Conservation (phyloP, 805 yeast genomes). For the Kodamaea neixiangensis region DNA sequence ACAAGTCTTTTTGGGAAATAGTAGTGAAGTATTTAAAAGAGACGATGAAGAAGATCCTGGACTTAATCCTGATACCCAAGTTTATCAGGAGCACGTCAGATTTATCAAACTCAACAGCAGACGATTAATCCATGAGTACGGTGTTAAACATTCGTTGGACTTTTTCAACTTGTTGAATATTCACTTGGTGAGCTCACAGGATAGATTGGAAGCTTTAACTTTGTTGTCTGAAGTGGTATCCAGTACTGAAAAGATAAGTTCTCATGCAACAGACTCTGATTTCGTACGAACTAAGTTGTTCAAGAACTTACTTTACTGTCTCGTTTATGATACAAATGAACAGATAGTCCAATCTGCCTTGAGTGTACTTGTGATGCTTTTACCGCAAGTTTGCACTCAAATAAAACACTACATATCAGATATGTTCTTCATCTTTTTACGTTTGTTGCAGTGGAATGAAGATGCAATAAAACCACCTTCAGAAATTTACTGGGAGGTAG, state of each 20-base stretch:
- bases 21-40: constrained; percentile 15
- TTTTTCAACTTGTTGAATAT: constrained; percentile 41
- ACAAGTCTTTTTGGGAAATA: constrained; percentile 25
- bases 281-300: constrained; percentile 40
- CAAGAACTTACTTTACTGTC: constrained; percentile 36
- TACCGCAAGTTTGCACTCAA: constrained; percentile 46
- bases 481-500: not conserved
- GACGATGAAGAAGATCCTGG: constrained; percentile 17
- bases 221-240: constrained; percentile 38
- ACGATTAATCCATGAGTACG: constrained; percentile 43
- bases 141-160: constrained; percentile 33
- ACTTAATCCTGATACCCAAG: constrained; percentile 28
- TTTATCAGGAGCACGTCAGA: constrained; percentile 49
- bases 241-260: constrained; percentile 23
- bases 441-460: constrained; percentile 1
- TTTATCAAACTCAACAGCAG: constrained; percentile 49
- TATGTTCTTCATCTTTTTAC: constrained; percentile 40
- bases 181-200: constrained; percentile 30
- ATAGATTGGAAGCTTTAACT: constrained; percentile 40
- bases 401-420: constrained; percentile 38
- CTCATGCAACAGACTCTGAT: constrained; percentile 17
- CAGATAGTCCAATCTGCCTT: constrained; percentile 39
- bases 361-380: constrained; percentile 31
- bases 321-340: constrained; percentile 43
- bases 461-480: not conserved